phyloP scores from a whole-genome alignment of 1,284 basidiomycete genomes.

The Sanghuangporus baumii region DNA sequence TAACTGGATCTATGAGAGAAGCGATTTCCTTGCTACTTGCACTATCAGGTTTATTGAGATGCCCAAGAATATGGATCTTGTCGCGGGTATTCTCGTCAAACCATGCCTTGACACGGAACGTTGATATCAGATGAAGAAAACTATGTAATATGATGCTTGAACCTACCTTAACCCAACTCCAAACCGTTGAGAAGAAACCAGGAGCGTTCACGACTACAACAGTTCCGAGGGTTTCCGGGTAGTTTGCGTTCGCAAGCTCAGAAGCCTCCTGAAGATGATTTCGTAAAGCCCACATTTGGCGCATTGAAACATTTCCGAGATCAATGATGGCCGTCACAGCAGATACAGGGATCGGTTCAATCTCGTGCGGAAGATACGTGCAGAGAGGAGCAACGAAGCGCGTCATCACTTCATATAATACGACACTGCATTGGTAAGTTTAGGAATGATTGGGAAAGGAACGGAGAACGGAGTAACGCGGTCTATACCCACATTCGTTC shows the following conservation, averaged over 20 bases:
- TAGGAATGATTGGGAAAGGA: neutral
- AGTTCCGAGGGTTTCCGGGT: slow-evolving; percentile 66
- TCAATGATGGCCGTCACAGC: slow-evolving; percentile 72
- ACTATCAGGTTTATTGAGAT: slow-evolving; percentile 18
- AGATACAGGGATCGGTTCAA: slow-evolving; percentile 50
- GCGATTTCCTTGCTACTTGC: slow-evolving; percentile 46
- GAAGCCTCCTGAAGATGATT: slow-evolving; percentile 69
- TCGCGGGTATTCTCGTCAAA: slow-evolving; percentile 70
- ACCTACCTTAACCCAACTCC: slow-evolving; percentile 71
- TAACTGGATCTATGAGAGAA: slow-evolving; percentile 44
- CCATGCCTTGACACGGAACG: slow-evolving; percentile 43
- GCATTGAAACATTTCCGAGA: slow-evolving; percentile 52
- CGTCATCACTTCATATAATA: slow-evolving; percentile 61
- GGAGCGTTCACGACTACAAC: slow-evolving; percentile 72
- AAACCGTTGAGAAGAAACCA: slow-evolving; percentile 69
- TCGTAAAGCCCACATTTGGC: slow-evolving; percentile 62
- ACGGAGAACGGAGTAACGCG: neutral
- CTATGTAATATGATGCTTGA: neutral
- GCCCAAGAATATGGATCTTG: slow-evolving; percentile 65
- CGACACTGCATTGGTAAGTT: slow-evolving; percentile 33
- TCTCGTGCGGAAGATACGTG: slow-evolving; percentile 52
- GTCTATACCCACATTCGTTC: slow-evolving; percentile 57
- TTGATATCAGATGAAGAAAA: neutral
- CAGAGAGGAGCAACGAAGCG: slow-evolving; percentile 62
- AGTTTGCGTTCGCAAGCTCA: slow-evolving; percentile 67